phyloP scores from a whole-genome alignment of 345 rosid genomes.

The Xanthoceras sorbifolium region DNA sequence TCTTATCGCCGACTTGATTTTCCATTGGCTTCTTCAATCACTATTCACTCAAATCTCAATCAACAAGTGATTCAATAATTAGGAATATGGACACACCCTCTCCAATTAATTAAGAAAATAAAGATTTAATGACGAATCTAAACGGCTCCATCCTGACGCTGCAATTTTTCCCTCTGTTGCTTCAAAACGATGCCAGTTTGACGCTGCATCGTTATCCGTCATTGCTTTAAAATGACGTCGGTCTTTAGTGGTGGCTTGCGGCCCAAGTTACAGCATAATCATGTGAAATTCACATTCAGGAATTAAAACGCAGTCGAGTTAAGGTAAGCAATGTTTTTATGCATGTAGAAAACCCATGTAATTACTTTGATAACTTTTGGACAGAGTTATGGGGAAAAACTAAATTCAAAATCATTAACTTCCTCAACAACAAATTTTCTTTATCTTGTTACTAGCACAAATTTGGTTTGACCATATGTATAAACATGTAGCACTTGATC shows the following conservation, averaged over 20 bases:
- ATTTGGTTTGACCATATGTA: background rate
- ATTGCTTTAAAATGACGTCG: background rate
- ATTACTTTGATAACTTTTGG: too few species aligned
- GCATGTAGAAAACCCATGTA: background rate
- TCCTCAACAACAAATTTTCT: too few species aligned
- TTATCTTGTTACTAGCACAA: background rate
- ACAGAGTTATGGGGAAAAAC: too few species aligned
- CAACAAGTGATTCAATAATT: background rate
- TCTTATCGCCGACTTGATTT: conserved; percentile 16
- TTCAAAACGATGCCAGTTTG: background rate
- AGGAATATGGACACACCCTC: background rate
- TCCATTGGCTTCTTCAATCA: conserved; percentile 30
- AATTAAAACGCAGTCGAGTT: too few species aligned
- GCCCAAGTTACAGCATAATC: background rate
- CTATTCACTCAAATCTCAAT: background rate
- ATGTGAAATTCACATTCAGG: background rate
- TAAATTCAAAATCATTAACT: too few species aligned
- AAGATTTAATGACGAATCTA: background rate
- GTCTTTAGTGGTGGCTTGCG: background rate
- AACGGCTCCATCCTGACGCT: background rate
- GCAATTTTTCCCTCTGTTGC: background rate
- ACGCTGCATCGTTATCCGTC: background rate
- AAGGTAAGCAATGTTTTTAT: too few species aligned
- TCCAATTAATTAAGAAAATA: background rate
- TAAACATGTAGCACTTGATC: background rate